These are phyloP conservation scores for Lyophyllum shimeji DNA, from an alignment of 768 basidiomycete species.

Conservation along the genomic window DNA sequence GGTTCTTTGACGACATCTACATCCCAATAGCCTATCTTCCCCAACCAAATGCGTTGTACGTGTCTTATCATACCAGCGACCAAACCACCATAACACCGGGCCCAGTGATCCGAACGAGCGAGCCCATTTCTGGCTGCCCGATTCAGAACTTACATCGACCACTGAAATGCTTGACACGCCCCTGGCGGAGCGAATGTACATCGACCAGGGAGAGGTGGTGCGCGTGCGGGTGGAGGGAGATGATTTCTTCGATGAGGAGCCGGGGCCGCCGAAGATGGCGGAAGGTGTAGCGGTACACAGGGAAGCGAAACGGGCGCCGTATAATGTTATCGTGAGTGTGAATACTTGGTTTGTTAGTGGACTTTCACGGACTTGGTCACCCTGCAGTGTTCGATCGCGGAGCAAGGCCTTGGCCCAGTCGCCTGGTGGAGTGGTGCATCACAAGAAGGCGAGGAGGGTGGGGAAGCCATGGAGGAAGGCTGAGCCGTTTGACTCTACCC, in stretches of 20 bases:
- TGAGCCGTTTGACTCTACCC: constrained; percentile 13
- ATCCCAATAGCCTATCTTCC: constrained; percentile 80
- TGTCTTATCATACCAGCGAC: constrained; percentile 5
- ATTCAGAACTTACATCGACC: constrained; percentile 48
- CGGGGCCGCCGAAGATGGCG: constrained; percentile 74
- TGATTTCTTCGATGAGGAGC: constrained; percentile 85
- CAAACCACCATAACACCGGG: background rate
- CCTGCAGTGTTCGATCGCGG: constrained; percentile 73
- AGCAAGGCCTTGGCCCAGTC: constrained; percentile 77
- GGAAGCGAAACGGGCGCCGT: constrained; percentile 59
- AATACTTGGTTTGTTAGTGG: background rate
- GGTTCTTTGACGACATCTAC: constrained; percentile 95
- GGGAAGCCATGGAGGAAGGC: constrained; percentile 43
- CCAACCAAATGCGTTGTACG: constrained; percentile 77
- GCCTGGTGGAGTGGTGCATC: constrained; percentile 68
- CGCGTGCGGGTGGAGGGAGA: constrained; percentile 80
- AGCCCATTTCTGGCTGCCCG: constrained; percentile 81
- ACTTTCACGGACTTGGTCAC: background rate
- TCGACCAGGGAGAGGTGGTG: constrained; percentile 73
- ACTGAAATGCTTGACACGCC: constrained; percentile 73
- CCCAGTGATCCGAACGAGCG: constrained; percentile 78
- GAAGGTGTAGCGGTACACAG: constrained; percentile 63
- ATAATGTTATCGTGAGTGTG: constrained; percentile 63
- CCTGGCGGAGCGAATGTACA: constrained; percentile 70
- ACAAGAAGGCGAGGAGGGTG: constrained; percentile 38